A percentile compares a stretch with the other conserved stretches of the same genome.
These are phyloP conservation scores for Xylariaceae sp. DNA, from an alignment of 2,329 filamentous ascomycete species.

Conservation along the genomic window DNA sequence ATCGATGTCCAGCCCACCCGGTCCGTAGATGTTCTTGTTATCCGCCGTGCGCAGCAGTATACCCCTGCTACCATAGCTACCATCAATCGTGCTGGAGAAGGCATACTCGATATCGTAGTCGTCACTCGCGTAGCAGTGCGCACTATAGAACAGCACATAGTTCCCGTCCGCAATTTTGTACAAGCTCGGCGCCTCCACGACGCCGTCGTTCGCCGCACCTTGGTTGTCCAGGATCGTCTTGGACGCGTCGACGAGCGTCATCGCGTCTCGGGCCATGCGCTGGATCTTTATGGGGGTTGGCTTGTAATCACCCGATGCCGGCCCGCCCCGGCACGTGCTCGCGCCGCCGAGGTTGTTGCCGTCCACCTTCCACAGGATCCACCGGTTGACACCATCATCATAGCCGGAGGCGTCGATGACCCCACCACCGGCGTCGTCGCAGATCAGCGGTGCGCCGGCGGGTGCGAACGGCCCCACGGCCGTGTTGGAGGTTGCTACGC, in stretches of 20 bases:
- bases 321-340: slow-evolving; percentile 24
- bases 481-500: slow-evolving; percentile 22
- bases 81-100: slow-evolving; percentile 26
- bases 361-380: slow-evolving; percentile 30
- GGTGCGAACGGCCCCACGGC: slow-evolving; percentile 24
- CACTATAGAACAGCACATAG: slow-evolving; percentile 27
- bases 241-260: slow-evolving; percentile 19
- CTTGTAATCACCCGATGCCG: slow-evolving; percentile 16
- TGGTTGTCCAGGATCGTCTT: slow-evolving; percentile 25
- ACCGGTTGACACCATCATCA: slow-evolving; percentile 26
- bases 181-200: slow-evolving; percentile 26
- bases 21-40: slow-evolving; percentile 24
- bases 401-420: slow-evolving; percentile 28
- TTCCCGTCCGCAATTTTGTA: slow-evolving; percentile 22
- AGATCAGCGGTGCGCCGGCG: slow-evolving; percentile 20
- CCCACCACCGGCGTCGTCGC: slow-evolving; percentile 23
- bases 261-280: slow-evolving; percentile 23
- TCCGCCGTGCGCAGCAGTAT: slow-evolving; percentile 24
- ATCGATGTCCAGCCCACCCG: slow-evolving; percentile 28
- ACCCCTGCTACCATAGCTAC: slow-evolving; percentile 24
- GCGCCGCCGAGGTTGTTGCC: slow-evolving; percentile 27
- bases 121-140: slow-evolving; percentile 28
- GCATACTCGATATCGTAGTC: slow-evolving; percentile 30
- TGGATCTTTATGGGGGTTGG: slow-evolving; percentile 28
- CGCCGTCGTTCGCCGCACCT: slow-evolving; percentile 23